Evolutionary conservation across 2,329 filamentous ascomycete genomes (phyloP), one percentile per base, ranked within the genome.

Genomic region (Pestalotiopsis sp.): DNA sequence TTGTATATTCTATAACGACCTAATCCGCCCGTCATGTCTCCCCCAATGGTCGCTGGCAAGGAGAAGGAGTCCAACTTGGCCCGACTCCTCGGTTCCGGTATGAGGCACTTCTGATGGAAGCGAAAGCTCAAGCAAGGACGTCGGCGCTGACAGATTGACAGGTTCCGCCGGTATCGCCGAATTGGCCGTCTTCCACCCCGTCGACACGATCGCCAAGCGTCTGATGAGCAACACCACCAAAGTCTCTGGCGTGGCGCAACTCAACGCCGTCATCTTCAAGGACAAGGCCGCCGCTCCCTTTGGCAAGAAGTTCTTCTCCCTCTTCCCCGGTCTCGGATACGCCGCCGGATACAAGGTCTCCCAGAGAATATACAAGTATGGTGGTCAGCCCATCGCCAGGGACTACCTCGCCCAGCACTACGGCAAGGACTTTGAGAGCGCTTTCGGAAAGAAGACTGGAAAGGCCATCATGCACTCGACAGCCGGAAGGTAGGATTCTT

Each of bases 391-490:
- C 59, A 93, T 98, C 76, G 95, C 93, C 52, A 92, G 95, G 67
- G 96, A 99, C 83, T 98, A 92, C 83, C 89, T 99, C 66, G 88
- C 89, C 66, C 83, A 87, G 78, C 88, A 98, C 86, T 91, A 97
- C 79, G 92, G 93, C 74, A 87, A 89, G 75, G 87, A 91, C 74
- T 99, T 99, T 80, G 95, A 98, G 82, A 84, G 86, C 74, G 89
- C 94, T 12, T 99, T 99, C 78, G 96, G 96, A 79, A 95, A 95
- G 85, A 97, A 97, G 83, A 98, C 94, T 49, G 96, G 96, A 81
- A 98, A 99, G 87, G 95, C 96, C 14, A 94, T 99, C 76, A 92
- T 99, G 92, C 94, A 97, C 84, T 97, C 96, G 25, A 97, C 94
- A 65, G 96, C 96, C 72, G 96, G 96, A 85, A 94, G 91, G 91